Evolutionary conservation across 306 rosid species (phyloP).

Genomic region (Acmispon strigosus): DNA sequence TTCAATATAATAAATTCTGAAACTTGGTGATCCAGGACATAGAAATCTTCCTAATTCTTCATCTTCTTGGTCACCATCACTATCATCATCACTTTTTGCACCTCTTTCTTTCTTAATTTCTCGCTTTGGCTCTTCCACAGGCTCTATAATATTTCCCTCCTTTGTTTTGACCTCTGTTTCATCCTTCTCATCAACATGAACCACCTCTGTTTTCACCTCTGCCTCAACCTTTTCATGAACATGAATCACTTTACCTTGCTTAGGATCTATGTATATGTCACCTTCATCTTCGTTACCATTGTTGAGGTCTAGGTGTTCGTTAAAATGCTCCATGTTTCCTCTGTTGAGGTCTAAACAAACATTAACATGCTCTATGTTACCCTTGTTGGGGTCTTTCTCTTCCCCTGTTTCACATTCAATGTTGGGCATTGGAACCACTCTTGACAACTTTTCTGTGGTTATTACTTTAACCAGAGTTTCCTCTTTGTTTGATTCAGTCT

Average conservation of each 20-base stretch:
- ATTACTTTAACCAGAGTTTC: neutral
- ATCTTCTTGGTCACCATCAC: neutral
- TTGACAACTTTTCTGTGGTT: neutral
- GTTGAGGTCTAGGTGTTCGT: neutral
- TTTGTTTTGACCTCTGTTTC: neutral
- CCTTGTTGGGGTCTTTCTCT: neutral
- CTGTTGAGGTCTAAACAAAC: too few species aligned
- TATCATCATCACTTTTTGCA: constrained; percentile 1
- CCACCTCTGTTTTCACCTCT: neutral
- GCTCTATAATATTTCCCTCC: neutral
- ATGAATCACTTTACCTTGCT: neutral
- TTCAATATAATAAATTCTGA: constrained; percentile 58
- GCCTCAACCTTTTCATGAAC: neutral
- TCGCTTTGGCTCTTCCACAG: neutral
- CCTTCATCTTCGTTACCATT: neutral
- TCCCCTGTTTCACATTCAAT: neutral
- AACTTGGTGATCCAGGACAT: constrained; percentile 72
- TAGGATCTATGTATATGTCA: neutral
- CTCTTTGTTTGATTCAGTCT: neutral
- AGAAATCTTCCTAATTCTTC: neutral
- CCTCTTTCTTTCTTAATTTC: neutral
- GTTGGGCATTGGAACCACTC: constrained; percentile 25
- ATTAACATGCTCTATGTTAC: neutral
- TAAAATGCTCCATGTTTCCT: too few species aligned
- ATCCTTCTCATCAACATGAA: neutral